Percentiles rank a stretch among this genome's conserved stretches.
These are phyloP conservation scores for Tolypocladium album DNA, from an alignment of 2,329 filamentous ascomycete genomes.

Conservation along the genomic window DNA sequence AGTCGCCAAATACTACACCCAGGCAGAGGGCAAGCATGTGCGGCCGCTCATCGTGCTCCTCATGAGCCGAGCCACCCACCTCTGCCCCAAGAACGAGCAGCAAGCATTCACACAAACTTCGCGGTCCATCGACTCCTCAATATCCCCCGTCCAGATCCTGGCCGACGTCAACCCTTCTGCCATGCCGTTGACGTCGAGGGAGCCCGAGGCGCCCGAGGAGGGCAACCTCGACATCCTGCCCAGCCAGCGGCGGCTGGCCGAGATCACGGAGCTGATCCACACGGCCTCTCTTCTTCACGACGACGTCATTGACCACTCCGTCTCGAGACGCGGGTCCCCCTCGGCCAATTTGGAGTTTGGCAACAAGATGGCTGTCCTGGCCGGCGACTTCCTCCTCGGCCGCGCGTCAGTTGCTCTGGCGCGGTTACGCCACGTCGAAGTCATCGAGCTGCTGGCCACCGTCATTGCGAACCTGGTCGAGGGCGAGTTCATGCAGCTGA, in stretches of 20 bases:
- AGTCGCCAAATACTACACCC: slow-evolving; percentile 96
- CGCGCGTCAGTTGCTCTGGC: slow-evolving; percentile 89
- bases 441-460: slow-evolving; percentile 86
- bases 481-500: slow-evolving; percentile 98
- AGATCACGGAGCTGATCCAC: slow-evolving; percentile 96
- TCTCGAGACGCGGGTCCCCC: slow-evolving; percentile 70
- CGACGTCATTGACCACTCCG: slow-evolving; percentile 92
- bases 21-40: slow-evolving; percentile 93
- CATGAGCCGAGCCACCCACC: slow-evolving; percentile 89
- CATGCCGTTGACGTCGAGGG: slow-evolving; percentile 26
- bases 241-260: slow-evolving; percentile 83
- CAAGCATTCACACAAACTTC: slow-evolving; percentile 28
- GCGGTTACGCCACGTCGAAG: slow-evolving; percentile 81
- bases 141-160: slow-evolving; percentile 50
- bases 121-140: slow-evolving; percentile 38
- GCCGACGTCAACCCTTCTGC: slow-evolving; percentile 71
- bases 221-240: slow-evolving; percentile 65
- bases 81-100: slow-evolving; percentile 50
- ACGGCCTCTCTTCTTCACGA: slow-evolving; percentile 94
- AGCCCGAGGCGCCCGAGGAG: slow-evolving; percentile 20
- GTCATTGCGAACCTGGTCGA: slow-evolving; percentile 97
- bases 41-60: slow-evolving; percentile 88
- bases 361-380: slow-evolving; percentile 98
- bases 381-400: slow-evolving; percentile 91
- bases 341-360: slow-evolving; percentile 93